phyloP scores from a whole-genome alignment of 2,329 filamentous ascomycete species.

The Elsinoe necatrix region DNA sequence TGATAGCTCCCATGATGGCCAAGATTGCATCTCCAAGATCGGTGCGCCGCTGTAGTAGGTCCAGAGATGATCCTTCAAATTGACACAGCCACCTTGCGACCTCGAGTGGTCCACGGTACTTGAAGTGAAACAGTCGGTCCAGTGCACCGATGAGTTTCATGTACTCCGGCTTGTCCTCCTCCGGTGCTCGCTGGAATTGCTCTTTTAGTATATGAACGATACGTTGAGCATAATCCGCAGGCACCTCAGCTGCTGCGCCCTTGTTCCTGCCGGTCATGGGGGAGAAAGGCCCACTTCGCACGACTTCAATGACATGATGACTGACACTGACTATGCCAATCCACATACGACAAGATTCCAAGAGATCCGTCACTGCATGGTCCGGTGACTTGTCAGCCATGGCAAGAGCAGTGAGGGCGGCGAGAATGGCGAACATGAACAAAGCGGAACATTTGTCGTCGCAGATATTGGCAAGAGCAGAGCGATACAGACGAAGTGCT shows the following conservation, averaged over 20 bases:
- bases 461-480: not conserved
- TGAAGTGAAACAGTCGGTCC: not conserved
- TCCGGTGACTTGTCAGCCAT: not conserved
- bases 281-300: not conserved
- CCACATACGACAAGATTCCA: not conserved
- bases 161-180: not conserved
- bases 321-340: conserved; percentile 2
- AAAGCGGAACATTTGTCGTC: conserved; percentile 2
- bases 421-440: conserved; percentile 5
- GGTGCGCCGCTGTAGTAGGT: not conserved
- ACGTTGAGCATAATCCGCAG: not conserved
- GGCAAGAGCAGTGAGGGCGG: not conserved
- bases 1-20: not conserved
- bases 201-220: not conserved
- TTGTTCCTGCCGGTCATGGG: not conserved
- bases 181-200: not conserved
- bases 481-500: not conserved
- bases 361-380: not conserved
- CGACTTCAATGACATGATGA: not conserved
- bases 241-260: not conserved
- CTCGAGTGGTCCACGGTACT: not conserved
- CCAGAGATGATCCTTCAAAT: not conserved
- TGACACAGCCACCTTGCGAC: not conserved
- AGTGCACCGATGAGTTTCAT: not conserved
- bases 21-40: not conserved